Evolutionary conservation across 1,284 basidiomycete species (phyloP), one percentile per base, ranked within the genome.

Genomic region (Leccinum solheimii): DNA sequence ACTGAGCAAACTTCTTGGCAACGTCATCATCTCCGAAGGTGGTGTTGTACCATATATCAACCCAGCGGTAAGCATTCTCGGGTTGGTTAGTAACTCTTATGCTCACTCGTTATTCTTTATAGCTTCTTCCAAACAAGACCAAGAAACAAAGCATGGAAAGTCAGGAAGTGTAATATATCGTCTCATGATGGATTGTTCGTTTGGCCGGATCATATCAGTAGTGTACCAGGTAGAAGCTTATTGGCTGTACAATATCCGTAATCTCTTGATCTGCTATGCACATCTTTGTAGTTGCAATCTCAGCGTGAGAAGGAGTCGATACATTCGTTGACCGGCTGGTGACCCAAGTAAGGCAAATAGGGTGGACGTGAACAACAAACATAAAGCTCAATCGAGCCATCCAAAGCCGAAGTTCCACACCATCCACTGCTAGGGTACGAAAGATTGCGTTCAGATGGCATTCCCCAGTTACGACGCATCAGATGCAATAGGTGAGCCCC

Each of bases 1-100:
- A 69, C 76, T 89, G 70, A 87, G 87, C 76, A 85, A 83, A 71
- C 81, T 92, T 40, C 83, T 95, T 65, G 92, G 91, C 43, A 81
- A 86, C 68, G 92, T 94, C 67, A 86, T 92, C 77, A 94, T 95
- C 81, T 92, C 90, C n/a, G 91, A 95, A 74, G 92, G 92, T 80
- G 92, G 92, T 83, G 93, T 94, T 68, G 86, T 95, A 57, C 92
- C 92, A 64, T 77, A 72, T 56, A 81, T 81, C 68, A 74, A 75
- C 34, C 74, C 73, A 4, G 73, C 70, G 19, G 71, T 76, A 55
- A 19, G 70, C 60, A n/a, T 4, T 38, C 10, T 6, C 26, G 30
- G 10, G 30, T 36, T 7, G n/a, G 5, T 5, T 13, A 26, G 5
- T 11, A 45, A 19, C 9, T 34, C 11, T 13, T 34, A 0, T 27